phyloP scores from a whole-genome alignment of 2,329 filamentous ascomycete species.

The Plenodomus lindquistii region DNA sequence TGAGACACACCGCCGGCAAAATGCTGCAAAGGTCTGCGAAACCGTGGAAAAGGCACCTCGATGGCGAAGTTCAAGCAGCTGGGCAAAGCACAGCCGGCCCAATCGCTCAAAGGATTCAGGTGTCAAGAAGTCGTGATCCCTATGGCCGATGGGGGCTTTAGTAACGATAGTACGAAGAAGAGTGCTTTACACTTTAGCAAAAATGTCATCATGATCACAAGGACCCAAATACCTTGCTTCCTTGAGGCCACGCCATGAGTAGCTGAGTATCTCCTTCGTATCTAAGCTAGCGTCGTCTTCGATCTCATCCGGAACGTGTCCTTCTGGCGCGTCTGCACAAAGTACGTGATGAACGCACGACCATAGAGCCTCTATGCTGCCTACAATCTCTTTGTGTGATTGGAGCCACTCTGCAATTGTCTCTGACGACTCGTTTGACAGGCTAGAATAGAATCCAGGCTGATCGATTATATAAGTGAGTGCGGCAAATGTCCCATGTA shows the following conservation, averaged over 20 bases:
- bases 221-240: conserved; percentile 72
- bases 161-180: conserved; percentile 59
- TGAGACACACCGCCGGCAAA: conserved; percentile 69
- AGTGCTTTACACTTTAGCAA: conserved; percentile 57
- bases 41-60: conserved; percentile 93
- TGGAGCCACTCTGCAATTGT: conserved; percentile 33
- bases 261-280: conserved; percentile 89
- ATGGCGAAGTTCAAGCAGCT: conserved; percentile 82
- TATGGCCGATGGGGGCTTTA: conserved; percentile 40
- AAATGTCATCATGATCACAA: neutral
- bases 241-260: conserved; percentile 92
- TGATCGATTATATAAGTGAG: conserved; percentile 56
- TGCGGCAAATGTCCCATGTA: conserved; percentile 50
- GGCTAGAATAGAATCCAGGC: conserved; percentile 35
- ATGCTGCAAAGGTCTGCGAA: conserved; percentile 80
- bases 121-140: conserved; percentile 22
- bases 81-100: conserved; percentile 76
- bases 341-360: conserved; percentile 72
- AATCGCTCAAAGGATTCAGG: conserved; percentile 64
- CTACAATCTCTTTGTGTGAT: conserved; percentile 61
- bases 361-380: conserved; percentile 74
- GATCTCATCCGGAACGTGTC: conserved; percentile 77
- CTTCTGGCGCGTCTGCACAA: conserved; percentile 94
- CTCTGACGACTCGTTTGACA: conserved; percentile 13
- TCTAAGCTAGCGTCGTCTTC: conserved; percentile 71